Conservation (phyloP, 805 yeast species). For the Ogataea saltuana region DNA sequence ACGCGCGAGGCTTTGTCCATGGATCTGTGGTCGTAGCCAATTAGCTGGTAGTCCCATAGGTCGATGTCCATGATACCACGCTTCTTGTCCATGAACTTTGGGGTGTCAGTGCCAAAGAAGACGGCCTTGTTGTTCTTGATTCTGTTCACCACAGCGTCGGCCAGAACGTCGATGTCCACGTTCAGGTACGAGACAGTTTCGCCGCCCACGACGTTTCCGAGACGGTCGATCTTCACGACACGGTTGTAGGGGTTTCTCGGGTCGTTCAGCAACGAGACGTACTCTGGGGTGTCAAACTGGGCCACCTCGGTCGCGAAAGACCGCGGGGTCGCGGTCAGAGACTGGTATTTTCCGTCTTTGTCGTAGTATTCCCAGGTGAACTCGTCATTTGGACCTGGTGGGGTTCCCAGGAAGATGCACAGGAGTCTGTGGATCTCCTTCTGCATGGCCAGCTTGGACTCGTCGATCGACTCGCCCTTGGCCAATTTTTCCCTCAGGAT, state of each 20-base stretch:
- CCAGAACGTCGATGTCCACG: slow-evolving; percentile 56
- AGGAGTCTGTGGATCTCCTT: slow-evolving; percentile 65
- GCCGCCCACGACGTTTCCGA: slow-evolving; percentile 75
- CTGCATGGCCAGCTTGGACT: slow-evolving; percentile 43
- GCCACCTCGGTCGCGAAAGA: slow-evolving; percentile 61
- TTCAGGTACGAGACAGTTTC: slow-evolving; percentile 71
- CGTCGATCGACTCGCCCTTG: slow-evolving; percentile 42
- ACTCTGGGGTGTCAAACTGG: slow-evolving; percentile 49
- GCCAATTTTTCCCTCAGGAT: slow-evolving; percentile 52
- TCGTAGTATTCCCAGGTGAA: slow-evolving; percentile 77
- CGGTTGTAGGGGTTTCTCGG: slow-evolving; percentile 72
- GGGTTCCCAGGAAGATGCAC: slow-evolving; percentile 71
- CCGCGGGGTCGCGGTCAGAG: slow-evolving; percentile 58
- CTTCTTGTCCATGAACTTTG: slow-evolving; percentile 62
- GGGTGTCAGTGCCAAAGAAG: slow-evolving; percentile 90
- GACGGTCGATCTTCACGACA: slow-evolving; percentile 67
- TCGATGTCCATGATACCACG: slow-evolving; percentile 74
- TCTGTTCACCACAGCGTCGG: slow-evolving; percentile 63
- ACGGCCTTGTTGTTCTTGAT: slow-evolving; percentile 75
- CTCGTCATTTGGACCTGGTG: slow-evolving; percentile 69
- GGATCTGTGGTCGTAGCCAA: slow-evolving; percentile 52
- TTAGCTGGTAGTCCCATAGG: slow-evolving; percentile 63
- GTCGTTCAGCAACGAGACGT: slow-evolving; percentile 74
- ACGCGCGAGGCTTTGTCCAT: slow-evolving; percentile 66
- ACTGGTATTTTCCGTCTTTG: slow-evolving; percentile 56